These are phyloP conservation scores for Aspergillus sp. DNA, from an alignment of 2,329 filamentous ascomycete species.

Conservation along the genomic window DNA sequence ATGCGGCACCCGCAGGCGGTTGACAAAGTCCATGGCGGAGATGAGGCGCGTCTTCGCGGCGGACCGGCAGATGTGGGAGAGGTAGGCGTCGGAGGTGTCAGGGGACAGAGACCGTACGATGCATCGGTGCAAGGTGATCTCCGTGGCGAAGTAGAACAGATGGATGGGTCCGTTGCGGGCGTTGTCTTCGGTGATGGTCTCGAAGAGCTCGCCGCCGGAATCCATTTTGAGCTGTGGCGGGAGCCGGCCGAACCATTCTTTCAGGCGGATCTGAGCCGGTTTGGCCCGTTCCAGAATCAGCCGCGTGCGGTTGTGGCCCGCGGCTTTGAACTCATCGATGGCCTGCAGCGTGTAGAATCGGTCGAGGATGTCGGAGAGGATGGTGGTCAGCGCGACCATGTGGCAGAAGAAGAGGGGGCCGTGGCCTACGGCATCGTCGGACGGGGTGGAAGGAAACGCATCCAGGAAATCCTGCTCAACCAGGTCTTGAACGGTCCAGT, in stretches of 20 bases:
- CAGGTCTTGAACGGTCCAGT: constrained; percentile 69
- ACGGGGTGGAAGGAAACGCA: constrained; percentile 29
- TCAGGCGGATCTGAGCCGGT: constrained; percentile 51
- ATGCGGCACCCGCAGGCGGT: constrained; percentile 81
- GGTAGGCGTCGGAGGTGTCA: constrained; percentile 66
- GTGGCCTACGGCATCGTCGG: constrained; percentile 38
- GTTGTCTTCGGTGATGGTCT: constrained; percentile 39
- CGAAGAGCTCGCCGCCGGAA: constrained; percentile 44
- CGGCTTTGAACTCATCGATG: constrained; percentile 41
- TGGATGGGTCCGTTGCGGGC: constrained; percentile 68
- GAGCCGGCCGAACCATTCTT: constrained; percentile 52
- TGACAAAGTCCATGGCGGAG: constrained; percentile 96
- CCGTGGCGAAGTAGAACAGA: constrained; percentile 87
- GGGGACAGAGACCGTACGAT: constrained; percentile 76
- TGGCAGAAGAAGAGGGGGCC: constrained; percentile 49
- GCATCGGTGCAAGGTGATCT: constrained; percentile 87
- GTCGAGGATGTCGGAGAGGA: constrained; percentile 51
- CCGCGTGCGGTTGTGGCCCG: constrained; percentile 45
- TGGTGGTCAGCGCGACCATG: constrained; percentile 52
- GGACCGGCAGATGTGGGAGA: constrained; percentile 87
- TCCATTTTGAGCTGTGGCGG: constrained; percentile 51
- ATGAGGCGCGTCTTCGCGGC: constrained; percentile 93
- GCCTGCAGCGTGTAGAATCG: constrained; percentile 52
- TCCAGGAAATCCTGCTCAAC: constrained; percentile 41
- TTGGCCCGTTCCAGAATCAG: constrained; percentile 53